A percentile compares a stretch with the other conserved stretches of the same genome.
Conservation (phyloP, 495 filamentous ascomycete species). For the Zalerion maritima region DNA sequence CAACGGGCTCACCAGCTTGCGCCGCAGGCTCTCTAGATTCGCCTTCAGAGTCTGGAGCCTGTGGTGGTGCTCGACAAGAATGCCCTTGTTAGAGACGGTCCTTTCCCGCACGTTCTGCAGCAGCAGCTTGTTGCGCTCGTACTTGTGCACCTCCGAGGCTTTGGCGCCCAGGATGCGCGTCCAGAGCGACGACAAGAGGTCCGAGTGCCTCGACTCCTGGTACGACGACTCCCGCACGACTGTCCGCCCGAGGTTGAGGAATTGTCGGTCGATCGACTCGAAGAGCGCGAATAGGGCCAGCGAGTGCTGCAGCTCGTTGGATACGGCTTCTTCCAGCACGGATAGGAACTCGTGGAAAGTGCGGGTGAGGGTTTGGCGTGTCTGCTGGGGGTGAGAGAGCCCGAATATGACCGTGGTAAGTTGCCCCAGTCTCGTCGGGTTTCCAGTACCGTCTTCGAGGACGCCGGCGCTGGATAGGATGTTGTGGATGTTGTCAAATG, state of each 20-base stretch:
- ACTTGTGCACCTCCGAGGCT: constrained; percentile 59
- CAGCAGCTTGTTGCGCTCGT: constrained; percentile 67
- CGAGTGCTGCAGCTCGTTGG: constrained; percentile 62
- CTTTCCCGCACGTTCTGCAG: constrained; percentile 62
- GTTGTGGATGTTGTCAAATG: constrained; percentile 67
- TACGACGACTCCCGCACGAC: constrained; percentile 67
- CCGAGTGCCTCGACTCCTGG: constrained; percentile 63
- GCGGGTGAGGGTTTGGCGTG: constrained; percentile 61
- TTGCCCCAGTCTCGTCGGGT: constrained; percentile 50
- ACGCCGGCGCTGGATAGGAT: constrained; percentile 52
- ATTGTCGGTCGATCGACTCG: constrained; percentile 75
- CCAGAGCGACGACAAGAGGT: constrained; percentile 75
- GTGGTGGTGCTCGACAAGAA: constrained; percentile 70
- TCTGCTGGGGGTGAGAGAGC: constrained; percentile 61
- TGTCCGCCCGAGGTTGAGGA: constrained; percentile 73
- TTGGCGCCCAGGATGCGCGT: constrained; percentile 65
- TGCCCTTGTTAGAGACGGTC: constrained; percentile 72
- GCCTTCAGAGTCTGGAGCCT: constrained; percentile 65
- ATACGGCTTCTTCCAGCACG: constrained; percentile 80
- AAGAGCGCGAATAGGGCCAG: constrained; percentile 68
- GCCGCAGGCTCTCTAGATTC: constrained; percentile 60
- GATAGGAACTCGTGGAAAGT: constrained; percentile 78
- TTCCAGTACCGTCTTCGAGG: constrained; percentile 46
- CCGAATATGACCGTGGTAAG: constrained; percentile 60
- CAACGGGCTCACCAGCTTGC: constrained; percentile 67